Percentiles rank a stretch among this genome's conserved stretches.
Conservation (phyloP, 1,284 basidiomycete species). For the Cerrena zonata region DNA sequence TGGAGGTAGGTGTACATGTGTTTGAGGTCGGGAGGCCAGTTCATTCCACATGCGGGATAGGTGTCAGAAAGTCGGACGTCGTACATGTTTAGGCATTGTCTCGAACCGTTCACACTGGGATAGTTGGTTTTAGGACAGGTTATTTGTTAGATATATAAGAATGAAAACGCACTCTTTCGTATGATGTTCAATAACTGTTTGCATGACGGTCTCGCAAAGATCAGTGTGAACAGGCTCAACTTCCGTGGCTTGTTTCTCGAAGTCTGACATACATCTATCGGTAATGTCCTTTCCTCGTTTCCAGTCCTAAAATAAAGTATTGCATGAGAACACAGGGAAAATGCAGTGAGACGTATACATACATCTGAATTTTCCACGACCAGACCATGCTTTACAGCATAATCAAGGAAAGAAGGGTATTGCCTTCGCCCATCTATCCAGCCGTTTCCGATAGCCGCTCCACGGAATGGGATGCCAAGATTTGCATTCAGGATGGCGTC, state of each 20-base stretch:
- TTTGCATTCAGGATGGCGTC: conserved; percentile 71
- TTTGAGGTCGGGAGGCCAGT: conserved; percentile 90
- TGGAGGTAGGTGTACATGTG: conserved; percentile 78
- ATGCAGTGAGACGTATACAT: conserved; percentile 17
- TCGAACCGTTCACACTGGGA: conserved; percentile 60
- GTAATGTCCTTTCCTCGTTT: conserved; percentile 58
- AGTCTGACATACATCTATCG: conserved; percentile 50
- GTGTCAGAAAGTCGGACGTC: conserved; percentile 86
- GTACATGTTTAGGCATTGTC: conserved; percentile 90
- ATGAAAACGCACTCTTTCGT: conserved; percentile 51
- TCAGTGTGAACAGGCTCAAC: conserved; percentile 61
- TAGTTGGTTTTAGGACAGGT: neutral
- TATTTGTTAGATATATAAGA: neutral
- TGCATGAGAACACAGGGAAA: neutral
- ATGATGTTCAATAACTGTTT: conserved; percentile 55
- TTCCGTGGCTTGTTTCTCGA: conserved; percentile 41
- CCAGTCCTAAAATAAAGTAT: conserved; percentile 42
- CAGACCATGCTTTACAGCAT: conserved; percentile 74
- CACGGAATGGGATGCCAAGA: conserved; percentile 58
- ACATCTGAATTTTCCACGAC: conserved; percentile 72
- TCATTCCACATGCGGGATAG: conserved; percentile 91
- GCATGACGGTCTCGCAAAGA: conserved; percentile 65
- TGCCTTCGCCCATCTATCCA: conserved; percentile 91
- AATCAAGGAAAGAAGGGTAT: conserved; percentile 88
- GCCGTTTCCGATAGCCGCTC: conserved; percentile 91